Evolutionary conservation across 2,329 filamentous ascomycete species (phyloP).

Genomic region (Diaporthe ilicicola): DNA sequence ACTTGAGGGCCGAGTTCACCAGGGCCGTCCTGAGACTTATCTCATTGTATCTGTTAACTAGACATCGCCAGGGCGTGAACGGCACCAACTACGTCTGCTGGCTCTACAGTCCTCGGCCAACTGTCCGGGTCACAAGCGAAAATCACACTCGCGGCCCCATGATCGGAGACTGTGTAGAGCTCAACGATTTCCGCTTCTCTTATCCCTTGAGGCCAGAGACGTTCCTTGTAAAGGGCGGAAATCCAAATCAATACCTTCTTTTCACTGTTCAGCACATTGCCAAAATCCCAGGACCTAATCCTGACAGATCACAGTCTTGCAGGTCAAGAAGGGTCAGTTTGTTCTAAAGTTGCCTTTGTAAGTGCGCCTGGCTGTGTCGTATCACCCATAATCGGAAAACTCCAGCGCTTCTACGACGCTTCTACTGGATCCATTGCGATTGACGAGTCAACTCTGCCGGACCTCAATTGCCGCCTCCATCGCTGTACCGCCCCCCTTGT

Average conservation of each 20-base stretch:
- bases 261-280: too few species aligned
- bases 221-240: not conserved
- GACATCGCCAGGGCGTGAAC: not conserved
- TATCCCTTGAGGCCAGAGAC: not conserved
- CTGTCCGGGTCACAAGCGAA: not conserved
- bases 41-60: not conserved
- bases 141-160: not conserved
- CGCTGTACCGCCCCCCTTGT: slow-evolving; percentile 60
- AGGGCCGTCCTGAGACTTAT: not conserved
- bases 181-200: not conserved
- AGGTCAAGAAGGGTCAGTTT: slow-evolving; percentile 36
- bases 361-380: slow-evolving; percentile 43
- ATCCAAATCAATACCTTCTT: not conserved
- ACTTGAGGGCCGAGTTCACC: not conserved
- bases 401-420: slow-evolving; percentile 51
- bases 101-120: not conserved
- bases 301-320: not conserved
- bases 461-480: slow-evolving; percentile 55
- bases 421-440: slow-evolving; percentile 60
- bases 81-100: not conserved
- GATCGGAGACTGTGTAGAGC: not conserved
- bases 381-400: slow-evolving; percentile 57
- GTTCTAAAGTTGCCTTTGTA: slow-evolving; percentile 44
- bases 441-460: slow-evolving; percentile 65
- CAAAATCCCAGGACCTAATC: not conserved